phyloP scores from a whole-genome alignment of 305 asterid genomes.

The Nicotiana rustica region DNA sequence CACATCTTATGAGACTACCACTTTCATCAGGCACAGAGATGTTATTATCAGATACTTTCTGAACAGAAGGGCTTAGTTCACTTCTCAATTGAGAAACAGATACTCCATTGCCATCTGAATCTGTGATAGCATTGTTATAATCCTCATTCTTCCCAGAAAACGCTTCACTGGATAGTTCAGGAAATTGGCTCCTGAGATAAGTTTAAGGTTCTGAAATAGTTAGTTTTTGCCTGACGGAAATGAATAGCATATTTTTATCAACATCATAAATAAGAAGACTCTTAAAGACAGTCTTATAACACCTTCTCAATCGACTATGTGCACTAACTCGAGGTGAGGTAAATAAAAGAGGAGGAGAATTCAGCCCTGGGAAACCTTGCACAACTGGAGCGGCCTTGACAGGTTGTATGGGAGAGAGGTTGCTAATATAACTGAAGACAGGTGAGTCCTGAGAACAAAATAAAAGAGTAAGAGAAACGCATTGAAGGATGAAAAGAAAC shows the following conservation, averaged over 20 bases:
- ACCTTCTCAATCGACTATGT: constrained; percentile 56
- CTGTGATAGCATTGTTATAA: constrained; percentile 41
- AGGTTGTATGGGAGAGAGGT: constrained; percentile 73
- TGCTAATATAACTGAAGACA: constrained; percentile 60
- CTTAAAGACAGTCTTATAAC: constrained; percentile 22
- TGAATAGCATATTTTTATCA: constrained; percentile 27
- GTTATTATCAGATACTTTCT: constrained; percentile 43
- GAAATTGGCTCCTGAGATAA: constrained; percentile 56
- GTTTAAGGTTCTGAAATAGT: constrained; percentile 39
- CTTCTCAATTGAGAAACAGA: constrained; percentile 43
- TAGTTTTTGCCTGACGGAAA: constrained; percentile 31
- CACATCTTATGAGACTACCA: constrained; percentile 49
- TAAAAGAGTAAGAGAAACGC: constrained; percentile 37
- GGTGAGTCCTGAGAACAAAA: constrained; percentile 64
- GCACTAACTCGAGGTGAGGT: constrained; percentile 55
- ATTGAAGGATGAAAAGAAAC: constrained; percentile 23
- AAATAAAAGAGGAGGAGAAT: constrained; percentile 58
- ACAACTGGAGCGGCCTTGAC: constrained; percentile 52
- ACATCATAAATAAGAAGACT: constrained; percentile 25
- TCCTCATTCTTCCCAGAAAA: constrained; percentile 48
- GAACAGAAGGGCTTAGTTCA: constrained; percentile 38
- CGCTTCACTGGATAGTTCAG: constrained; percentile 43
- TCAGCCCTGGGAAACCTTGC: constrained; percentile 60
- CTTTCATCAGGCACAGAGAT: constrained; percentile 41
- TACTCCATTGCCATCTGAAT: constrained; percentile 42